A percentile compares a stretch with the other conserved stretches of the same genome.
Evolutionary conservation across 495 filamentous ascomycete species (phyloP).

Genomic region (Astrothelium subdiscretum): DNA sequence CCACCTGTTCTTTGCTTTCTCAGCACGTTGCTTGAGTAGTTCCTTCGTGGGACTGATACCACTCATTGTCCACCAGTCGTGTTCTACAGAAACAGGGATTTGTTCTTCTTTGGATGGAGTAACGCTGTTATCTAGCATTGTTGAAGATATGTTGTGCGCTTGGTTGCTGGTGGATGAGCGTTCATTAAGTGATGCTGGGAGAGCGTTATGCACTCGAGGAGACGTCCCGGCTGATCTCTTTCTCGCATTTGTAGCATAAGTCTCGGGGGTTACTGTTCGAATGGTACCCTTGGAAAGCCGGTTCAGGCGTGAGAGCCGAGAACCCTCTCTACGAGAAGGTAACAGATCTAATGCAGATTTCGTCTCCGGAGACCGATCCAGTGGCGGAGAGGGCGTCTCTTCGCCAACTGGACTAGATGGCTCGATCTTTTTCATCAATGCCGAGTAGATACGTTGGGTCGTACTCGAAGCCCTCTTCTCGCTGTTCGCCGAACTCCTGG

Average conservation of each 20-base stretch:
- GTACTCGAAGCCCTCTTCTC: conserved; percentile 21
- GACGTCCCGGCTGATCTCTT: not conserved
- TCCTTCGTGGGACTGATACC: conserved; percentile 20
- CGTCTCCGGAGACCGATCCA: not conserved
- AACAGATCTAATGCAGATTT: conserved; percentile 8
- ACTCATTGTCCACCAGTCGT: conserved; percentile 2
- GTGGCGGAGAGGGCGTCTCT: not conserved
- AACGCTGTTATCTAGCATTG: not conserved
- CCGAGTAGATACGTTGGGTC: conserved; percentile 59
- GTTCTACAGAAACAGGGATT: not conserved
- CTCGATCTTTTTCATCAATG: conserved; percentile 56
- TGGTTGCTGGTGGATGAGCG: not conserved
- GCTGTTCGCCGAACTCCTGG: not conserved
- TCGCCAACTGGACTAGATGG: not conserved
- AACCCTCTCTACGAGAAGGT: conserved; percentile 10
- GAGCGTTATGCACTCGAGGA: not conserved
- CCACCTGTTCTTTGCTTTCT: conserved; percentile 23
- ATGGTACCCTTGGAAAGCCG: conserved; percentile 12
- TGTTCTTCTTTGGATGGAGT: not conserved
- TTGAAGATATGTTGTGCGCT: not conserved
- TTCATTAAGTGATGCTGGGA: not conserved
- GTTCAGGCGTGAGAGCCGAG: conserved; percentile 1
- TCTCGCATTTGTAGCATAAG: not conserved
- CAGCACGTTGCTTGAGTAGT: conserved; percentile 19
- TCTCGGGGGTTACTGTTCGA: conserved; percentile 13